A percentile compares a stretch with the other conserved stretches of the same genome.
These are phyloP conservation scores for Rhodotorula diobovata DNA, from an alignment of 768 basidiomycete genomes.

Conservation along the genomic window DNA sequence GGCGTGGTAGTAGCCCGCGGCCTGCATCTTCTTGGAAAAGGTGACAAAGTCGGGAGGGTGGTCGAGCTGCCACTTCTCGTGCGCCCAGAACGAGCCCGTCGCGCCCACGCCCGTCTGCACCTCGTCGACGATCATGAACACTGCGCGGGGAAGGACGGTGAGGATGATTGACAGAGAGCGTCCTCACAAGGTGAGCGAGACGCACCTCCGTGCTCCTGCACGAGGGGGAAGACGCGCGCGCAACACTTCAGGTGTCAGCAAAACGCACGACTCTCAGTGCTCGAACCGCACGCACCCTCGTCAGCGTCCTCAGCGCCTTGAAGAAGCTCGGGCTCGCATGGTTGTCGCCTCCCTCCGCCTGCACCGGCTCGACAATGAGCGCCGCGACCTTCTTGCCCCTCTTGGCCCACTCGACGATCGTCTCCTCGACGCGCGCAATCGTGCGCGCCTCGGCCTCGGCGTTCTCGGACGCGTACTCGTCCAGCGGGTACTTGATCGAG, in stretches of 20 bases:
- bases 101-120: conserved; percentile 53
- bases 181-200: too few relatives aligned
- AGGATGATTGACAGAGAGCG: not conserved
- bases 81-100: conserved; percentile 52
- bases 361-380: conserved; percentile 52
- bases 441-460: conserved; percentile 46
- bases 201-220: conserved; percentile 2
- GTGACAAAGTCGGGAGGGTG: conserved; percentile 51
- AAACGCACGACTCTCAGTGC: not conserved
- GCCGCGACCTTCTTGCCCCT: conserved; percentile 50
- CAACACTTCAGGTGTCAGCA: not conserved
- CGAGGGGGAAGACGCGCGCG: too few relatives aligned
- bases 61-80: conserved; percentile 49
- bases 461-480: conserved; percentile 48
- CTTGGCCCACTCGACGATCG: conserved; percentile 41
- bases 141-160: conserved; percentile 11
- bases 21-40: conserved; percentile 51
- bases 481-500: conserved; percentile 49
- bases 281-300: conserved; percentile 45
- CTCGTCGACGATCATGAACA: conserved; percentile 51
- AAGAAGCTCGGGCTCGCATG: conserved; percentile 51
- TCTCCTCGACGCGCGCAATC: conserved; percentile 44
- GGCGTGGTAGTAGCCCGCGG: conserved; percentile 50
- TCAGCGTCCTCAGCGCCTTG: conserved; percentile 46
- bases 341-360: conserved; percentile 49